Conservation (phyloP, 805 yeast genomes). For the Metschnikowia picachoensis region DNA sequence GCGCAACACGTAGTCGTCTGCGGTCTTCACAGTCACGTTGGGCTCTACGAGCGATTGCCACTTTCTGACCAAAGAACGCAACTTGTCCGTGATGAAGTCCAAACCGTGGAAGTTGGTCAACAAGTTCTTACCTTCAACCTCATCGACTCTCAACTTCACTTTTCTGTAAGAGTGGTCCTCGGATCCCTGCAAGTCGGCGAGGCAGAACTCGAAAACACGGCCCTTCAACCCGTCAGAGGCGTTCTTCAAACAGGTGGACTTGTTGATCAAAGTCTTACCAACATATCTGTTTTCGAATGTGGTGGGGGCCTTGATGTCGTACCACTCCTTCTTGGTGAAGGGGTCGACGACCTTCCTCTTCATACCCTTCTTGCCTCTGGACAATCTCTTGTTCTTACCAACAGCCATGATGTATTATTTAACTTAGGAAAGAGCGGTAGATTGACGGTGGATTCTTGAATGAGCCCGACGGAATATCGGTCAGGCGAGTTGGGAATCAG, state of each 20-base stretch:
- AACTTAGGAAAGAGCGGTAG: too few species aligned
- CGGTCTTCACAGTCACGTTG: conserved; percentile 95
- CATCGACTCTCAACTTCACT: conserved; percentile 96
- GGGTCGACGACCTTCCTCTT: conserved; percentile 99
- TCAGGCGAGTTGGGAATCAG: too few species aligned
- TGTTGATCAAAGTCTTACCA: conserved; percentile 98
- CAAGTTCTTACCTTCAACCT: conserved; percentile 97
- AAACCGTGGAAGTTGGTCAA: conserved; percentile 99
- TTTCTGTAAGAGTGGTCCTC: conserved; percentile 99
- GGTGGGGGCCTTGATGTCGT: conserved; percentile 97
- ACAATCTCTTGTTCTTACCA: conserved; percentile 87
- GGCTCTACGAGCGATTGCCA: conserved; percentile 99
- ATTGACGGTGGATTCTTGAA: too few species aligned
- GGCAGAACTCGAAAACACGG: conserved; percentile 91
- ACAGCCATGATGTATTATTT: conserved; percentile 52
- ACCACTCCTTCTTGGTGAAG: conserved; percentile 99
- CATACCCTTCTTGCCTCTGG: conserved; percentile 91
- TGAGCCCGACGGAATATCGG: too few species aligned
- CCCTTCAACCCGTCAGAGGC: conserved; percentile 98
- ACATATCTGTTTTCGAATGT: conserved; percentile 98
- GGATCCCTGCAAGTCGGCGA: conserved; percentile 97
- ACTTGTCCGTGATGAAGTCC: conserved; percentile 96
- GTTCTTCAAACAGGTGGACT: conserved; percentile 95
- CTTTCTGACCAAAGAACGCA: conserved; percentile 96
- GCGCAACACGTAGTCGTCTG: conserved; percentile 96